Conservation (phyloP, 2,329 filamentous ascomycete genomes). For the Zymoseptoria pseudotritici region DNA sequence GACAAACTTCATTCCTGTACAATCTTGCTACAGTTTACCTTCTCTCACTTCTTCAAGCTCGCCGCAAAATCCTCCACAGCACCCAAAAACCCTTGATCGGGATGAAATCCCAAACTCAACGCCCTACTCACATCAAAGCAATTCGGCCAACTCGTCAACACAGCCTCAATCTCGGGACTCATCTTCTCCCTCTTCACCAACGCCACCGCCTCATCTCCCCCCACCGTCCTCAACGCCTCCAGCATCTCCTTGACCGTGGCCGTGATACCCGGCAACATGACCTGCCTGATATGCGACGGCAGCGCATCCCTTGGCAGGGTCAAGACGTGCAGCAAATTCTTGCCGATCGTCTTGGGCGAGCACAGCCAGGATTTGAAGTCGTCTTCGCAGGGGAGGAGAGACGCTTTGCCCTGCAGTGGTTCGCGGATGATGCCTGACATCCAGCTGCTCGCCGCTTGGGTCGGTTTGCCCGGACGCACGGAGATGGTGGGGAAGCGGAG, state of each 20-base stretch:
- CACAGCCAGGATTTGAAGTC: constrained; percentile 52
- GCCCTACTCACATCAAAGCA: constrained; percentile 51
- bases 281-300: constrained; percentile 42
- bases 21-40: not conserved
- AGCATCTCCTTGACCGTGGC: constrained; percentile 51
- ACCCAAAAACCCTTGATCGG: constrained; percentile 42
- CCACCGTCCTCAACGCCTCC: constrained; percentile 48
- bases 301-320: constrained; percentile 45
- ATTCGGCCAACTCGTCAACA: constrained; percentile 51
- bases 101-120: constrained; percentile 44
- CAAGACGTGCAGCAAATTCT: constrained; percentile 48
- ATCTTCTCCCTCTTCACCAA: constrained; percentile 47
- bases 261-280: constrained; percentile 49
- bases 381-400: constrained; percentile 44
- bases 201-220: constrained; percentile 44
- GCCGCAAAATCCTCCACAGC: constrained; percentile 40
- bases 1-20: not conserved
- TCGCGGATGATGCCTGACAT: constrained; percentile 48
- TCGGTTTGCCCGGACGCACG: constrained; percentile 45
- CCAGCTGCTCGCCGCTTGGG: constrained; percentile 46
- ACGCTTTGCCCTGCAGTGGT: constrained; percentile 43
- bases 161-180: constrained; percentile 43
- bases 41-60: constrained; percentile 22
- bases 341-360: constrained; percentile 47
- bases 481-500: constrained; percentile 46